Conservation (phyloP, 257 asterid genomes). For the Solanum gandarillasii region DNA sequence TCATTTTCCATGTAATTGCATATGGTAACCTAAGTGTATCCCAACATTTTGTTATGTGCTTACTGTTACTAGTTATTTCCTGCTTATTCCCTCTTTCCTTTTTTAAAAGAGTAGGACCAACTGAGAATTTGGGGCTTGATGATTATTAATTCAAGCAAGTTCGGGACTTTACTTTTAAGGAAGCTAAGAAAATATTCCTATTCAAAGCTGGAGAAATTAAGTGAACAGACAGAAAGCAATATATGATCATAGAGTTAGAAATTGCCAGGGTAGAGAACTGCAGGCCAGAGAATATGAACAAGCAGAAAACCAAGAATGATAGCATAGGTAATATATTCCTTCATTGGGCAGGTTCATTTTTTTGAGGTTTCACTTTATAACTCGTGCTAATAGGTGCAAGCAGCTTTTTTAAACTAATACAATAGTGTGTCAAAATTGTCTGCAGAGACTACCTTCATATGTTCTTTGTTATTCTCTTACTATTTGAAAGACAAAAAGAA, state of each 20-base stretch:
- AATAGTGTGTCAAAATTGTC: not conserved
- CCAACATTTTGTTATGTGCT: not conserved
- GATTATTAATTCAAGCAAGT: not conserved
- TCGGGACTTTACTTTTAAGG: not conserved
- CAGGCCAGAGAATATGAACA: not conserved
- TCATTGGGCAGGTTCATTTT: not conserved
- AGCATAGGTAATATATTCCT: not conserved
- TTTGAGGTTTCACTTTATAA: not conserved
- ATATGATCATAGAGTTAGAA: not conserved
- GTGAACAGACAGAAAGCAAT: not conserved
- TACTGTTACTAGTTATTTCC: not conserved
- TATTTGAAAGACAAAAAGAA: not conserved
- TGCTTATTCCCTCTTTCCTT: not conserved
- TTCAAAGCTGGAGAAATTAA: not conserved
- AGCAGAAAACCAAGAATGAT: not conserved
- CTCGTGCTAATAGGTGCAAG: not conserved
- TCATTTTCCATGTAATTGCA: not conserved
- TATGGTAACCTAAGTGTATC: not conserved
- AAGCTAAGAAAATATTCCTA: not conserved
- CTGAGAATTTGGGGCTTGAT: not conserved
- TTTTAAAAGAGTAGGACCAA: not conserved
- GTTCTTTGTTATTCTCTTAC: not conserved
- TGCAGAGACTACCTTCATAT: not conserved
- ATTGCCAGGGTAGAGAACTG: not conserved
- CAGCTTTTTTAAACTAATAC: not conserved